These are phyloP conservation scores for Anthracocystis walkeri DNA, from an alignment of 1,284 basidiomycete species.

Conservation along the genomic window DNA sequence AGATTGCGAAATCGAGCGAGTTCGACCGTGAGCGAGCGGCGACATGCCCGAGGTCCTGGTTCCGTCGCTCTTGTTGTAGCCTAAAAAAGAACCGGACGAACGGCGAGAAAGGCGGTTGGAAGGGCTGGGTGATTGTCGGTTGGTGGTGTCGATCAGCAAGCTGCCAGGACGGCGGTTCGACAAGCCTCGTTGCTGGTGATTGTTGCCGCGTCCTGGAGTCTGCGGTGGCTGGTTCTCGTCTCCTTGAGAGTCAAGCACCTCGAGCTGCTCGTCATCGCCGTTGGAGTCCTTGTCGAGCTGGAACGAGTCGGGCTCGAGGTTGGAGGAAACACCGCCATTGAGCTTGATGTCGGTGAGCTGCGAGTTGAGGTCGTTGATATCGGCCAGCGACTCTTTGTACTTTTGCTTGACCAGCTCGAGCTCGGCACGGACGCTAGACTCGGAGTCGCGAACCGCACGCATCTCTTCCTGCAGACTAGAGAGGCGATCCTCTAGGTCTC, in stretches of 20 bases:
- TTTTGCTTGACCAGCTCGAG: slow-evolving; percentile 81
- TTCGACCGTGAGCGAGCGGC: slow-evolving; percentile 43
- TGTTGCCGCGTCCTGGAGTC: slow-evolving; percentile 22
- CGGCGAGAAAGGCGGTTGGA: slow-evolving; percentile 47
- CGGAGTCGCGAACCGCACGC: slow-evolving; percentile 50
- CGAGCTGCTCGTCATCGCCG: slow-evolving; percentile 54
- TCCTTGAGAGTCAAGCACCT: slow-evolving; percentile 51
- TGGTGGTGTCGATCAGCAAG: slow-evolving; percentile 52
- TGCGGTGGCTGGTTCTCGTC: slow-evolving; percentile 32
- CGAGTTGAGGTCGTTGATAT: slow-evolving; percentile 80
- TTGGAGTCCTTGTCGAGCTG: slow-evolving; percentile 31
- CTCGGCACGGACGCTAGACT: slow-evolving; percentile 72
- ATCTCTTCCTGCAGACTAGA: slow-evolving; percentile 75
- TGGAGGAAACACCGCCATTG: slow-evolving; percentile 17
- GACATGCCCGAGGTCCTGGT: slow-evolving; percentile 33
- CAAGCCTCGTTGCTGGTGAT: slow-evolving; percentile 22
- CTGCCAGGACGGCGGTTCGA: slow-evolving; percentile 50
- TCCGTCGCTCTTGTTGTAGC: slow-evolving; percentile 62
- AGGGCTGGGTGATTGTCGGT: slow-evolving; percentile 38
- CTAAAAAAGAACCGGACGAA: slow-evolving; percentile 63
- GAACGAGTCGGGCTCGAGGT: slow-evolving; percentile 29
- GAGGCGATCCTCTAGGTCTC: slow-evolving; percentile 75
- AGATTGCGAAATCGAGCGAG: slow-evolving; percentile 63
- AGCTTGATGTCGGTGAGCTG: slow-evolving; percentile 61
- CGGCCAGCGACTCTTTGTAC: slow-evolving; percentile 86